A percentile compares a stretch with the other conserved stretches of the same genome.
phyloP scores from a whole-genome alignment of 345 rosid species.

The Eucalyptus polybractea region DNA sequence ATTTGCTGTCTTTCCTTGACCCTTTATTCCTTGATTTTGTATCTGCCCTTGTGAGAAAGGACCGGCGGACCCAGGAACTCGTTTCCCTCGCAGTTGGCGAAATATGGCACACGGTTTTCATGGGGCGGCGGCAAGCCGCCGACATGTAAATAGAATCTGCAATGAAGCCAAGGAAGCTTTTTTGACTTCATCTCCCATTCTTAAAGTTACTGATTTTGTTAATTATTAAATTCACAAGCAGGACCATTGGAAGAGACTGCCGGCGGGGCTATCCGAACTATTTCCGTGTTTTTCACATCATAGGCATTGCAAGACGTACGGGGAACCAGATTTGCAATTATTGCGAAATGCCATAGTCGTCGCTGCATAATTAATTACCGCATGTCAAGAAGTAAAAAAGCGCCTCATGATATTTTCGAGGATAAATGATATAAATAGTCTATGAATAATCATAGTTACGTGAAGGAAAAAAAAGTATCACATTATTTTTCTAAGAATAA shows the following conservation, averaged over 20 bases:
- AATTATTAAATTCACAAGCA: neutral
- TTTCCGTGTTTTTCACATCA: too few relatives aligned
- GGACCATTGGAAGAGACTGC: neutral
- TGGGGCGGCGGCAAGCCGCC: neutral
- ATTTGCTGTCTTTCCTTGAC: neutral
- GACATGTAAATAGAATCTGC: neutral
- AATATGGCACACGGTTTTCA: neutral
- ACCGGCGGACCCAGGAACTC: neutral
- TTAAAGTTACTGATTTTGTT: neutral
- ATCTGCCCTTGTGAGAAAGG: neutral
- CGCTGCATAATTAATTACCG: too few relatives aligned
- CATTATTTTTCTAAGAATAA: neutral
- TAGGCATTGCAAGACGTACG: neutral
- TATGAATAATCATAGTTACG: too few relatives aligned
- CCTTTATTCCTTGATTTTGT: neutral
- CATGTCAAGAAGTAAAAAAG: neutral
- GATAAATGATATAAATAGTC: too few relatives aligned
- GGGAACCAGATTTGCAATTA: neutral
- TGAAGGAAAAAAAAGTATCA: too few relatives aligned
- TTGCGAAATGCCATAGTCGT: neutral
- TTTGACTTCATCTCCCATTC: neutral
- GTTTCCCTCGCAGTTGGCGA: neutral
- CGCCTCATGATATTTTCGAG: fast-evolving
- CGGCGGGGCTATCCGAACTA: too few relatives aligned
- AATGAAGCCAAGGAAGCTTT: neutral